Percentiles rank a stretch among this genome's conserved stretches.
phyloP scores from a whole-genome alignment of 371 early-diverging fungal genomes.

The Rhizomucor pusillus region DNA sequence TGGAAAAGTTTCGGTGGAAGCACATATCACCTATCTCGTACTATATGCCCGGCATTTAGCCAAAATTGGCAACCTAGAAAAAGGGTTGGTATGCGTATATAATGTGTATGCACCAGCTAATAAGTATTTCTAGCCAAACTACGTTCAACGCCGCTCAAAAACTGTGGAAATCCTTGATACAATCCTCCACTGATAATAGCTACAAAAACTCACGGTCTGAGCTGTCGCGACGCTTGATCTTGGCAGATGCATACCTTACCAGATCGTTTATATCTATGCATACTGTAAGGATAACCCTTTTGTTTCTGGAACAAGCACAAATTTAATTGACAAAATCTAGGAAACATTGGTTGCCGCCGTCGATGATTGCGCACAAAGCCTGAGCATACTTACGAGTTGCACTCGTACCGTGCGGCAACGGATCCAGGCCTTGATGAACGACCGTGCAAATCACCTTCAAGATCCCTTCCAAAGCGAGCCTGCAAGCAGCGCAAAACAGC shows the following conservation, averaged over 20 bases:
- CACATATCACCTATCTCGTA: conserved; percentile 30
- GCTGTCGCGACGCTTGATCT: conserved; percentile 4
- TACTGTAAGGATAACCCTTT: conserved; percentile 11
- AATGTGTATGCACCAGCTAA: not conserved
- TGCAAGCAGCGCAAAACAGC: not conserved
- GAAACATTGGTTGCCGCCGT: conserved; percentile 13
- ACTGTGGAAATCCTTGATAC: conserved; percentile 9
- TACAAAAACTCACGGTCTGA: conserved; percentile 1
- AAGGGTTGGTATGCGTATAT: conserved; percentile 18
- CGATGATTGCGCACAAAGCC: conserved; percentile 10
- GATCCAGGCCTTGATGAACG: not conserved
- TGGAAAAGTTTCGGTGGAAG: conserved; percentile 16
- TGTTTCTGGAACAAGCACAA: too few species aligned
- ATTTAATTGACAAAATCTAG: not conserved
- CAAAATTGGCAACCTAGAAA: conserved; percentile 35
- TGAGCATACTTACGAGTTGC: conserved; percentile 9
- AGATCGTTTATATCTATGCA: conserved; percentile 16
- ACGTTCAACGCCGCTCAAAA: conserved; percentile 10
- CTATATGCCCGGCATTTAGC: conserved; percentile 43
- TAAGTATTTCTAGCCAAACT: conserved; percentile 4
- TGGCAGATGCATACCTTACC: conserved; percentile 20
- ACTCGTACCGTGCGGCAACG: not conserved
- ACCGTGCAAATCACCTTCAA: not conserved
- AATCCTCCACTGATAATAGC: not conserved
- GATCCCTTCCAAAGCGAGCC: conserved; percentile 13